Percentiles rank a stretch among this genome's conserved stretches.
phyloP scores from a whole-genome alignment of 805 yeast species.

The Zygosaccharomyces lentus region DNA sequence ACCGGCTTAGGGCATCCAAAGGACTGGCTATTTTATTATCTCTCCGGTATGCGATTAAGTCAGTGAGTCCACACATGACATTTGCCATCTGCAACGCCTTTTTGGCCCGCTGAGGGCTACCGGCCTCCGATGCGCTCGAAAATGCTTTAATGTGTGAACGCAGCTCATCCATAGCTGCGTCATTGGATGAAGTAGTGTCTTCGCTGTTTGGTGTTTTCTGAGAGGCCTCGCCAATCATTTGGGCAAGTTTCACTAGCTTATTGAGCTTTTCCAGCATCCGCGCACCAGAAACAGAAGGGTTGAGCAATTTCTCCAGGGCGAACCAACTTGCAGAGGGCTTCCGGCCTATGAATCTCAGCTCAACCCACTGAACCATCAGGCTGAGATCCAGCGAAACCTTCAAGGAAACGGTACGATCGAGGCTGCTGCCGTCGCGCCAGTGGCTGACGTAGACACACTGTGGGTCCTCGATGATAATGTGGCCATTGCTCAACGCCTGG shows the following conservation, averaged over 20 bases:
- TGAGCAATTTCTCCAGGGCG: conserved; percentile 41
- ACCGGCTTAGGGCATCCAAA: conserved; percentile 47
- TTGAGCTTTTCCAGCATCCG: conserved; percentile 18
- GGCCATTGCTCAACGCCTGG: conserved; percentile 49
- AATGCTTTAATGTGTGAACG: conserved; percentile 43
- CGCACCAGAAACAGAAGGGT: conserved; percentile 24
- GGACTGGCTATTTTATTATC: conserved; percentile 50
- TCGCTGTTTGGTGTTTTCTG: neutral
- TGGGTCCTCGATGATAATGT: conserved; percentile 51
- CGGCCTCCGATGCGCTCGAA: conserved; percentile 50
- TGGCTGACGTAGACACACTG: conserved; percentile 46
- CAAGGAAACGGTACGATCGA: conserved; percentile 56
- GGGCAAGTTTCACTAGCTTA: conserved; percentile 1
- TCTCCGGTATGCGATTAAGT: conserved; percentile 56
- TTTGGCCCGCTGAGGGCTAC: conserved; percentile 62
- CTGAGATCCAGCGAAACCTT: conserved; percentile 59
- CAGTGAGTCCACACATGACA: conserved; percentile 66
- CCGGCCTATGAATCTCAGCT: conserved; percentile 48
- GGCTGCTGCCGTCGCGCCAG: conserved; percentile 67
- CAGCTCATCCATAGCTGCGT: conserved; percentile 27
- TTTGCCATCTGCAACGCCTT: conserved; percentile 72
- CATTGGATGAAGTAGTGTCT: conserved; percentile 6
- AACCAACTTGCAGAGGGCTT: conserved; percentile 46
- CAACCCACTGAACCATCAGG: conserved; percentile 68
- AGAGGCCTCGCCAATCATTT: conserved; percentile 2